Base-by-base conservation (phyloP, 2,329 filamentous ascomycete genomes). In the Nectriaceae sp. region DNA sequence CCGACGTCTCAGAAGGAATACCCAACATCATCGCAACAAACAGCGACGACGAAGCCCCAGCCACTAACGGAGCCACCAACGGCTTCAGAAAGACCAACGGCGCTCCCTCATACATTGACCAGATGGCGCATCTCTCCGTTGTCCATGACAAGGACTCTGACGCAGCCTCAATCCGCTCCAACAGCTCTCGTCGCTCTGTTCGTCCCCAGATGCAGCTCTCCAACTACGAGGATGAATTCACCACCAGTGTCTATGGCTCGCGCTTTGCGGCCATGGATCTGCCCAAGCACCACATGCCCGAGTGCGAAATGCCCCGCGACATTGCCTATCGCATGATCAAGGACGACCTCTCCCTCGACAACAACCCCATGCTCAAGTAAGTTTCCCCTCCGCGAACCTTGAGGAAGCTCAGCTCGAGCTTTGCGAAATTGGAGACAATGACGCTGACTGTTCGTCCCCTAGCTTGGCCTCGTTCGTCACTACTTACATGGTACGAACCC, bases 311-410 rank as follows among this genome's bases (percentile, higher is more conserved):
- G 92, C 93, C 93, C 38, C 85, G 83, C 60, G 89, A 96, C 59
- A 82, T 96, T 44, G 93, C 93, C n/a, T 96, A 97, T 70, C 87
- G 91, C 41, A 88, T 97, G 89, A 97, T 97, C 78, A 93, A 90
- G 76, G 93, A 97, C 68, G 90, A 96, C 65, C 77, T 97, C 56
- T 94, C 89, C 55, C 77, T 97, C 44, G 93, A 97, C 67, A 91
- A 91, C 47, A 95, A 93, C 61, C 90, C 91, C 8, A 93, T 91
- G 78, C 80, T 96, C 55, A 90, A 87, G 85, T 89, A 73, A 59
- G 78, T 65, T 11, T 37, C 26, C 31, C 20, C 19, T 29, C 42
- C 8, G 22, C 6, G 36, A 11, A n/a, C 4, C 19, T 19, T 39
- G n/a, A n/a, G n/a, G n/a, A n/a, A n/a, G n/a, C n/a, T n/a, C n/a